Conservation (phyloP, 2,329 filamentous ascomycete genomes). For the Pseudocercospora crystallina region DNA sequence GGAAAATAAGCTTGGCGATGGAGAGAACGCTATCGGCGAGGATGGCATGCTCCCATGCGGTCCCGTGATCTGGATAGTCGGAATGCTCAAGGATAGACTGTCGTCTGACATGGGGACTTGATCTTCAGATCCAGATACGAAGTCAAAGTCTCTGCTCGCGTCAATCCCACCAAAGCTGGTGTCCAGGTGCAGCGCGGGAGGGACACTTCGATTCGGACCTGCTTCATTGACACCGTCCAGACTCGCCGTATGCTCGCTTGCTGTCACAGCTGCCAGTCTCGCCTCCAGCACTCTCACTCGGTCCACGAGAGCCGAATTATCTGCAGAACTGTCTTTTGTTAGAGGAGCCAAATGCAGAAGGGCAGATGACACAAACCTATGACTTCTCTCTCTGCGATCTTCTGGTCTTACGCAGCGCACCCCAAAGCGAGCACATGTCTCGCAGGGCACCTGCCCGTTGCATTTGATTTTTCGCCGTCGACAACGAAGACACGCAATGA, state of each 20-base stretch:
- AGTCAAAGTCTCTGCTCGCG: neutral
- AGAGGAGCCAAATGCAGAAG: neutral
- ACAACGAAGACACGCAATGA: constrained; percentile 16
- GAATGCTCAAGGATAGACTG: constrained; percentile 10
- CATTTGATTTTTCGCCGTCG: constrained; percentile 18
- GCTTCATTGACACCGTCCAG: too few relatives aligned
- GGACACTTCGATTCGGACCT: neutral
- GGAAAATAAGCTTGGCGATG: constrained; percentile 17
- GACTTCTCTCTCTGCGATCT: constrained; percentile 15
- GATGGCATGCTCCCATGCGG: constrained; percentile 16
- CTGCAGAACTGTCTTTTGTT: constrained; percentile 8
- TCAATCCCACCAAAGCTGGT: constrained; percentile 14
- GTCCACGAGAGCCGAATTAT: constrained; percentile 18
- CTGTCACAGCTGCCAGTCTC: constrained; percentile 14
- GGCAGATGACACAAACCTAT: constrained; percentile 7
- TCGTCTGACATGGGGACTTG: constrained; percentile 14
- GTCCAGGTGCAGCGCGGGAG: constrained; percentile 17
- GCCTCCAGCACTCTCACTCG: constrained; percentile 19
- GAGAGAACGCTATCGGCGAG: constrained; percentile 13
- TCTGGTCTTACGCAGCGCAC: constrained; percentile 18
- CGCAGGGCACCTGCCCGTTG: constrained; percentile 17
- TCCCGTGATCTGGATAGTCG: constrained; percentile 18
- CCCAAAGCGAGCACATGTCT: constrained; percentile 17
- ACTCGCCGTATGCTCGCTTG: neutral
- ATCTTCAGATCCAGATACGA: neutral